Conservation (phyloP, 441 rosid genomes). For the Pelargonium myrrhifolium region DNA sequence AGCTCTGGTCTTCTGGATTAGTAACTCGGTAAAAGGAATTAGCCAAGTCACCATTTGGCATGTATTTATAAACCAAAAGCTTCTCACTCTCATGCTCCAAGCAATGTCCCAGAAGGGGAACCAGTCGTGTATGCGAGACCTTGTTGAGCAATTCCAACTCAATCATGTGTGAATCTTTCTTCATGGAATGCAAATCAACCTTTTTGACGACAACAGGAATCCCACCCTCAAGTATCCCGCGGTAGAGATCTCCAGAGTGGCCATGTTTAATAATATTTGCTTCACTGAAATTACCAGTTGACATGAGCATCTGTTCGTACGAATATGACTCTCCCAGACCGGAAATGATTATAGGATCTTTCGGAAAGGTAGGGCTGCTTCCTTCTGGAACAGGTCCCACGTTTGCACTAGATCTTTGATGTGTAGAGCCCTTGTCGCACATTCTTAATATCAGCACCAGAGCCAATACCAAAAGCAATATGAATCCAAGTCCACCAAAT, state of each 20-base stretch:
- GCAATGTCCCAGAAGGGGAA: conserved; percentile 80
- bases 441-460: conserved; percentile 35
- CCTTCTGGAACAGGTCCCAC: conserved; percentile 55
- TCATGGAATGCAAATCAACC: conserved; percentile 42
- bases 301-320: conserved; percentile 53
- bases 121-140: conserved; percentile 58
- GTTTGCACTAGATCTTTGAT: conserved; percentile 40
- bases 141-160: conserved; percentile 76
- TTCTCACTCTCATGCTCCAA: conserved; percentile 72
- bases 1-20: conserved; percentile 43
- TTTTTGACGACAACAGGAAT: conserved; percentile 55
- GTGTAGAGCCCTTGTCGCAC: conserved; percentile 34
- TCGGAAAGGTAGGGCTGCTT: conserved; percentile 39
- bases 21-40: conserved; percentile 60
- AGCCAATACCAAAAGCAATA: conserved; percentile 33
- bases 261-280: conserved; percentile 76
- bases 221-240: conserved; percentile 55
- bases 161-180: conserved; percentile 43
- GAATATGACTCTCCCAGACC: conserved; percentile 68
- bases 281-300: conserved; percentile 60
- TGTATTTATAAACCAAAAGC: conserved; percentile 69
- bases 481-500: conserved; percentile 55
- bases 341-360: conserved; percentile 42
- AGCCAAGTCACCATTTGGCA: conserved; percentile 81
- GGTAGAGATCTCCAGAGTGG: conserved; percentile 81